phyloP scores from a whole-genome alignment of 2,329 filamentous ascomycete genomes.

The Plectosphaerella sp. region DNA sequence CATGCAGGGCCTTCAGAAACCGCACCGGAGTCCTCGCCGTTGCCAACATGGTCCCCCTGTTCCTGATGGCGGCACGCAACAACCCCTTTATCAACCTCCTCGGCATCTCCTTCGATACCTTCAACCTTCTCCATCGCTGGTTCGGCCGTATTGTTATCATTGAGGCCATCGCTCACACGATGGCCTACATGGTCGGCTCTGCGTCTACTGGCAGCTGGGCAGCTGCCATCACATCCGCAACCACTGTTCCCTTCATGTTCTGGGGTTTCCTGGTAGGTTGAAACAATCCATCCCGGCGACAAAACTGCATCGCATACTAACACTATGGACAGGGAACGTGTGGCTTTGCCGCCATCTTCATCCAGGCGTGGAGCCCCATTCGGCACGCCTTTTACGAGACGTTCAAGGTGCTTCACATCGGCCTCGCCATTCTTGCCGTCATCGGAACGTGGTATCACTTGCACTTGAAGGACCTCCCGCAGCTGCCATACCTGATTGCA shows the following conservation, averaged over 20 bases:
- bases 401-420: conserved; percentile 70
- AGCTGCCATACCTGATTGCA: conserved; percentile 55
- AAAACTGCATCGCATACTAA: not conserved
- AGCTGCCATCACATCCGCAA: conserved; percentile 26
- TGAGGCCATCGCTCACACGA: conserved; percentile 62
- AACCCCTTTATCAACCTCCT: conserved; percentile 71
- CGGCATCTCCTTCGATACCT: conserved; percentile 75
- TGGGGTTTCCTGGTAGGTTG: conserved; percentile 61
- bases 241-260: conserved; percentile 43
- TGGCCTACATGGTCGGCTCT: conserved; percentile 50
- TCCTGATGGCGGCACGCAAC: conserved; percentile 71
- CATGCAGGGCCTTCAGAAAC: conserved; percentile 54
- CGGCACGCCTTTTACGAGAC: conserved; percentile 77
- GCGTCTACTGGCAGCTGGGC: conserved; percentile 43
- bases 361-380: conserved; percentile 67
- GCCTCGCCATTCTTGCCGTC: conserved; percentile 54
- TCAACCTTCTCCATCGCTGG: conserved; percentile 79
- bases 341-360: conserved; percentile 57
- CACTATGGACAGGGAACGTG: conserved; percentile 41
- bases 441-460: conserved; percentile 66
- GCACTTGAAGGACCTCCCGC: conserved; percentile 46
- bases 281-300: not conserved
- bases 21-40: conserved; percentile 66
- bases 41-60: conserved; percentile 74
- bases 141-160: conserved; percentile 71